Percentiles rank a stretch among this genome's conserved stretches.
phyloP scores from a whole-genome alignment of 768 basidiomycete genomes.

The Collybia mongolica region DNA sequence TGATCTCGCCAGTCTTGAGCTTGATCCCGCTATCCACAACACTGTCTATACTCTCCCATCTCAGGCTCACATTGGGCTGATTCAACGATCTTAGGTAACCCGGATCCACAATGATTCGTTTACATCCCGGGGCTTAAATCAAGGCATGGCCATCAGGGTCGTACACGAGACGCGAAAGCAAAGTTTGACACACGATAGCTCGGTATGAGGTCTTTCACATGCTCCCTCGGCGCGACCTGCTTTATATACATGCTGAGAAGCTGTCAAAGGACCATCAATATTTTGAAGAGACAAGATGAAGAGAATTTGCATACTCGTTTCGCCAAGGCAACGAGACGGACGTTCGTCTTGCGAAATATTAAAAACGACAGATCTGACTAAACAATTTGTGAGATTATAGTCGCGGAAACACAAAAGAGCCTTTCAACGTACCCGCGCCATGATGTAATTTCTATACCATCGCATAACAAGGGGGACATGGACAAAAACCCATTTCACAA shows the following conservation, averaged over 20 bases:
- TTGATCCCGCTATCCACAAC: constrained; percentile 50
- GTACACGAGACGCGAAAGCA: background rate
- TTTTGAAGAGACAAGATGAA: background rate
- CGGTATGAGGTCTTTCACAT: constrained; percentile 47
- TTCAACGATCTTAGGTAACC: constrained; percentile 54
- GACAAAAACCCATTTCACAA: constrained; percentile 52
- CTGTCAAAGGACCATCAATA: constrained; percentile 22
- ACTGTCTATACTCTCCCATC: constrained; percentile 46
- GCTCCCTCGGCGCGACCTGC: constrained; percentile 45
- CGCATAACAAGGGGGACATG: constrained; percentile 50
- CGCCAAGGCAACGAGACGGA: constrained; percentile 23
- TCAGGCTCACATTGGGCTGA: constrained; percentile 50
- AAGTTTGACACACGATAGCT: constrained; percentile 40
- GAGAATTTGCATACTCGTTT: constrained; percentile 26
- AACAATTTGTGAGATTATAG: background rate
- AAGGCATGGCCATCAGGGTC: background rate
- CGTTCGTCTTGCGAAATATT: constrained; percentile 41
- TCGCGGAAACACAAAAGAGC: background rate
- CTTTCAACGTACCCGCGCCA: constrained; percentile 38
- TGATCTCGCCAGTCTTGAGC: constrained; percentile 44
- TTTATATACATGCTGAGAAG: constrained; percentile 43
- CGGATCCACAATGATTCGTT: constrained; percentile 61
- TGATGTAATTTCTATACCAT: constrained; percentile 44
- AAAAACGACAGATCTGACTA: constrained; percentile 37
- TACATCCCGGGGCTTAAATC: constrained; percentile 54